Evolutionary conservation across 176 grass and related monocot genomes (phyloP).

Genomic region (Guadua angustifolia): DNA sequence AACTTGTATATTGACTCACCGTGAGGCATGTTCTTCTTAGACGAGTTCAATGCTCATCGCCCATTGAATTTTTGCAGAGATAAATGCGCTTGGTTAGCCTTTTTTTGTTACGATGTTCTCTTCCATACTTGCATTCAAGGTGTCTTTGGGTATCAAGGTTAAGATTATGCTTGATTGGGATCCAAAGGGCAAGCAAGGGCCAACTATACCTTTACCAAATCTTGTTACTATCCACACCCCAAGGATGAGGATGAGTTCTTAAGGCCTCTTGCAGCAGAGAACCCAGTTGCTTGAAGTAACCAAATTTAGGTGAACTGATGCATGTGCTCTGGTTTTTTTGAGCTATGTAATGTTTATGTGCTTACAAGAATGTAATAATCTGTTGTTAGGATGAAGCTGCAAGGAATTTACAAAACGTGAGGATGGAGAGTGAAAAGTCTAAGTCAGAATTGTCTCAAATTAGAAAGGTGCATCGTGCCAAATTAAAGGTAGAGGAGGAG

Average conservation of each 20-base stretch:
- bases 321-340: not conserved
- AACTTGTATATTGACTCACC: constrained; percentile 71
- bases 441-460: too few species aligned
- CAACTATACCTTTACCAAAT: constrained; percentile 62
- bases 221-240: constrained; percentile 67
- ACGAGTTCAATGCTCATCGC: constrained; percentile 49
- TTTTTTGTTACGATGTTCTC: not conserved
- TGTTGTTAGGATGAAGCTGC: too few species aligned
- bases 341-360: not conserved
- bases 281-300: constrained; percentile 40
- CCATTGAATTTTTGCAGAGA: not conserved
- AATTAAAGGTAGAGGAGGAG: too few species aligned
- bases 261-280: constrained; percentile 51
- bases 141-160: constrained; percentile 86
- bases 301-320: constrained; percentile 29
- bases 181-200: constrained; percentile 70
- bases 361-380: too few species aligned
- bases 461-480: too few species aligned
- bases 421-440: too few species aligned
- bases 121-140: constrained; percentile 48
- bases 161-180: constrained; percentile 92
- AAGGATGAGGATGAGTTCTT: constrained; percentile 71
- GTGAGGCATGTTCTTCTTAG: constrained; percentile 82
- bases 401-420: too few species aligned
- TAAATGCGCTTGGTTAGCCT: not conserved